phyloP scores from a whole-genome alignment of 495 filamentous ascomycete genomes.

The Cercophora samala region DNA sequence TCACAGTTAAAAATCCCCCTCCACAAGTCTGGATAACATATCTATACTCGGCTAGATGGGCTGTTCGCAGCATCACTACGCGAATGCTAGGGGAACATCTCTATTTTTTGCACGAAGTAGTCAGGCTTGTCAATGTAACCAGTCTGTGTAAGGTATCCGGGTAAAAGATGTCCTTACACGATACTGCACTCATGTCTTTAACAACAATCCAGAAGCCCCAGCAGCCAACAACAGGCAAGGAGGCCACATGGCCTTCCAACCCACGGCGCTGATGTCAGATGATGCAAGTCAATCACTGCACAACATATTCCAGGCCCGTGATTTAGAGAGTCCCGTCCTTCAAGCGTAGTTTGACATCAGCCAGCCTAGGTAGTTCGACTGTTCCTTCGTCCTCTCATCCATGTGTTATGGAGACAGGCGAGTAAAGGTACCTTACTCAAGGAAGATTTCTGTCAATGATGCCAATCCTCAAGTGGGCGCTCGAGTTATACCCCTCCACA shows the following conservation, averaged over 20 bases:
- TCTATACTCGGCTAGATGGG: neutral
- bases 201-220: no score
- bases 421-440: neutral
- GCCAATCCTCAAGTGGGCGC: slow-evolving; percentile 1
- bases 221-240: neutral
- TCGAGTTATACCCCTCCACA: slow-evolving; percentile 8
- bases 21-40: no score
- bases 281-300: neutral
- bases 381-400: no score
- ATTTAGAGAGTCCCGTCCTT: no score
- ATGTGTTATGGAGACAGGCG: no score
- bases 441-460: neutral
- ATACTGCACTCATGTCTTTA: neutral
- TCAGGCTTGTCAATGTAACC: neutral
- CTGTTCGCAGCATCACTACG: neutral
- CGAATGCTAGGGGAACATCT: no score
- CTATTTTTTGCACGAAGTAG: neutral
- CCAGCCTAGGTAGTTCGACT: no score
- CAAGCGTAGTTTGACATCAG: no score
- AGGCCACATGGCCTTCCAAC: neutral
- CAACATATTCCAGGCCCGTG: neutral
- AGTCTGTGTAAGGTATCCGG: no score
- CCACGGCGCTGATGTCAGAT: neutral
- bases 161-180: no score
- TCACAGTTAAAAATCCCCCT: neutral